Base-by-base conservation (phyloP, 1,284 basidiomycete species). In the Austroboletus rostrupii region DNA sequence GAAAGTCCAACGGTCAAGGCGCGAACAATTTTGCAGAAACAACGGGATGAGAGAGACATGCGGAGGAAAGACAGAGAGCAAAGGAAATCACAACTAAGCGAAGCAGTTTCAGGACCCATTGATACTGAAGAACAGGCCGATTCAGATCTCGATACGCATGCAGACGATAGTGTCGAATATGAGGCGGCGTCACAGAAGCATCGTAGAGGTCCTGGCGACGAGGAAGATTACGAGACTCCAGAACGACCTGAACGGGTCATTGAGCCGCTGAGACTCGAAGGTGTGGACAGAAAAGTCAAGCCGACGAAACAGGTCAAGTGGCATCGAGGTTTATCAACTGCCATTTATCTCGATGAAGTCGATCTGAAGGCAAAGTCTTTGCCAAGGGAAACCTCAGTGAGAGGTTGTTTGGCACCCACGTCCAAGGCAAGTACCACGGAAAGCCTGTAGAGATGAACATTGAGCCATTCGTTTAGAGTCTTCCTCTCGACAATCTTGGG, bases 1-100 rank as follows among this genome's bases (percentile, higher is more conserved):
- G 87, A 87, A 51, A 91, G 87, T 62, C 90, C 90, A 2, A 79
- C 75, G 17, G 81, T 85, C 43, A 91, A 87, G 67, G 79, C 87
- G 38, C 79, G 79, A 57, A 90, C 86, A 3, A 75, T 81, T 26
- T 69, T 78, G 16, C 88, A 93, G 64, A 79, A 82, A 54, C 78
- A 87, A 56, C 80, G 83, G 55, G 85, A 88, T 42, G 83, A 86
- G 57, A 82, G 79, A 61, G 78, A 75, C 32, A 72, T 68, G 39
- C 76, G 80, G 50, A 71, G 89, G 53, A 72, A 74, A 48, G 81
- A 82, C 57, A 73, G 91, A 35, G 90, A 88, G 5, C 77, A 80
- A 53, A 72, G 83, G 45, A 76, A 87, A 36, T 79, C 80, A 14
- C 72, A 73, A 55, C 68, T 73, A 57, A 75, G 70, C 49, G 75